Percentiles rank a stretch among this genome's conserved stretches.
Conservation (phyloP, 2,329 filamentous ascomycete species). For the Colletotrichum lini region DNA sequence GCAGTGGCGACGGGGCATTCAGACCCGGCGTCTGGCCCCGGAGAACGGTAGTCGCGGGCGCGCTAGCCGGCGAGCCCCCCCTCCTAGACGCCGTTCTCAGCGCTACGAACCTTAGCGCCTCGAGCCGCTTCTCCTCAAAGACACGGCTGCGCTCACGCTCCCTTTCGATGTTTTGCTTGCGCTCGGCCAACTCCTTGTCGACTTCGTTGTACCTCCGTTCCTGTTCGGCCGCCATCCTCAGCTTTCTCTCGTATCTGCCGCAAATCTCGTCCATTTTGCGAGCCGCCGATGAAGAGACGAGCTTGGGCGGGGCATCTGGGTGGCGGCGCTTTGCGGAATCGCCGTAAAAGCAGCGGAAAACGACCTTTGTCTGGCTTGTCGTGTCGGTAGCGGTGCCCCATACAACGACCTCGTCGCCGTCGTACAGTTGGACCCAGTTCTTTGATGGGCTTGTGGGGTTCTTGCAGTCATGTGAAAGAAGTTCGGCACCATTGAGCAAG, state of each 20-base stretch:
- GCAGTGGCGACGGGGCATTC: conserved; percentile 25
- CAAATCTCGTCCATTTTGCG: conserved; percentile 65
- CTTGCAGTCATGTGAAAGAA: conserved; percentile 70
- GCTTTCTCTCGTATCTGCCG: conserved; percentile 60
- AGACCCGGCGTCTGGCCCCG: conserved; percentile 30
- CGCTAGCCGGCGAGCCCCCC: conserved; percentile 41
- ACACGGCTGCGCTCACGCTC: conserved; percentile 65
- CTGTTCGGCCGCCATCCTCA: conserved; percentile 57
- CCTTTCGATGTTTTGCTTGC: conserved; percentile 56
- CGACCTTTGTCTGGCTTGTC: conserved; percentile 59
- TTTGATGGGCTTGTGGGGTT: conserved; percentile 68
- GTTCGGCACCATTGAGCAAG: conserved; percentile 78
- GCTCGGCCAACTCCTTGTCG: conserved; percentile 59
- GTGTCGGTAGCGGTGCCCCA: conserved; percentile 67
- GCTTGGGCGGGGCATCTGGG: conserved; percentile 51
- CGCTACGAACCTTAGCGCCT: conserved; percentile 59
- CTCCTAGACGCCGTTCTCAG: conserved; percentile 35
- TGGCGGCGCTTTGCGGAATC: conserved; percentile 63
- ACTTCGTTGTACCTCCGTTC: conserved; percentile 60
- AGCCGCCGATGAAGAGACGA: conserved; percentile 58
- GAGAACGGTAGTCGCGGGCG: conserved; percentile 34
- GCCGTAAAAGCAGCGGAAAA: conserved; percentile 70
- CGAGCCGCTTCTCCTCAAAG: conserved; percentile 65
- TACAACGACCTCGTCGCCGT: conserved; percentile 83
- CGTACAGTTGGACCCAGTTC: conserved; percentile 78